These are phyloP conservation scores for Myxozyma udenii DNA, from an alignment of 805 yeast species.

Conservation along the genomic window DNA sequence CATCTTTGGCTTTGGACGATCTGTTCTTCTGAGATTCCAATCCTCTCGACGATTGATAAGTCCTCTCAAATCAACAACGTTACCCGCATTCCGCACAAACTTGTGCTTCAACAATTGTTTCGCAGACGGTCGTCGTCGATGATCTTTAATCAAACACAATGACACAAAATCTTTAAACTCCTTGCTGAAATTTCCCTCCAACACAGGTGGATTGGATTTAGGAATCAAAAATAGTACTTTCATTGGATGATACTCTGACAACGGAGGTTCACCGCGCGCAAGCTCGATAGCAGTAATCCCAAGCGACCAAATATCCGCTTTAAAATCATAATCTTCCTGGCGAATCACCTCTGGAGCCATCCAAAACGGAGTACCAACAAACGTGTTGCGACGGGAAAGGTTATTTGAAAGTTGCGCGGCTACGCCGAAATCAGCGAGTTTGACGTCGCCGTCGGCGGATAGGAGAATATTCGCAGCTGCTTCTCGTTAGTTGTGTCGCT, in stretches of 20 bases:
- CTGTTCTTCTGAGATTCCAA: constrained; percentile 44
- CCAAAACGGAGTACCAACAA: constrained; percentile 69
- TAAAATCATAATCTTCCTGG: constrained; percentile 71
- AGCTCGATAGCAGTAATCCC: constrained; percentile 77
- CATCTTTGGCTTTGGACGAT: constrained; percentile 28
- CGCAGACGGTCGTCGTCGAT: constrained; percentile 64
- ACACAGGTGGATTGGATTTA: constrained; percentile 47
- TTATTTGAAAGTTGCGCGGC: constrained; percentile 72
- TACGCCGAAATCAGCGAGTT: constrained; percentile 94
- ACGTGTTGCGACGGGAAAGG: constrained; percentile 48
- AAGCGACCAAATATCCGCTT: constrained; percentile 77
- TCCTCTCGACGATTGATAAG: constrained; percentile 46
- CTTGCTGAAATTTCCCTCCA: constrained; percentile 41
- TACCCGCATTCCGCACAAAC: constrained; percentile 50
- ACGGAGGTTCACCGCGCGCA: constrained; percentile 70
- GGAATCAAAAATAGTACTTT: constrained; percentile 54
- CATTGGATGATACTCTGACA: constrained; percentile 54
- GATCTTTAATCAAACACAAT: constrained; percentile 68
- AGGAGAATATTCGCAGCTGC: constrained; percentile 79
- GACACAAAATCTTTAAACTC: constrained; percentile 67
- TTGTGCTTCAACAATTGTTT: constrained; percentile 58
- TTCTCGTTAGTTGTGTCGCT: background rate
- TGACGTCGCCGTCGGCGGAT: constrained; percentile 68
- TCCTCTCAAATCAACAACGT: constrained; percentile 39
- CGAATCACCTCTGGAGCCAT: constrained; percentile 98